These are phyloP conservation scores for Tolypocladium ophioglossoides DNA, from an alignment of 2,329 filamentous ascomycete genomes.

Conservation along the genomic window DNA sequence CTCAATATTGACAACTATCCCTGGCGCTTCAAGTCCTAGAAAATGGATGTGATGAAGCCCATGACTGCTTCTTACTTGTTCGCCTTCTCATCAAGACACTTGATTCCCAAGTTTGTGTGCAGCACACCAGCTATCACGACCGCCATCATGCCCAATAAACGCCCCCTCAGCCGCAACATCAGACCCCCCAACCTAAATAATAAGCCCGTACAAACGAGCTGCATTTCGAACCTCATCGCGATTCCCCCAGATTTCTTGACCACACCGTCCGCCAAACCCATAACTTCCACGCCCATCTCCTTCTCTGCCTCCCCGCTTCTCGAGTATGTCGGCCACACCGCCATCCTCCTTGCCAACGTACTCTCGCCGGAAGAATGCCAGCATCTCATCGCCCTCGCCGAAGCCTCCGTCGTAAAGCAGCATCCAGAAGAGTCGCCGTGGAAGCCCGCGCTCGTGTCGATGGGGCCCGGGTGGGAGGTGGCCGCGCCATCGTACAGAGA, in stretches of 20 bases:
- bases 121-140: neutral
- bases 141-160: neutral
- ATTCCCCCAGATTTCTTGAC: neutral
- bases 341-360: constrained; percentile 50
- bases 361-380: constrained; percentile 47
- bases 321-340: constrained; percentile 41
- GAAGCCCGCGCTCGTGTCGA: constrained; percentile 59
- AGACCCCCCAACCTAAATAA: neutral
- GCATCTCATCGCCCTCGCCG: constrained; percentile 38
- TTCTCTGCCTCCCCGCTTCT: constrained; percentile 38
- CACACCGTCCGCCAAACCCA: neutral
- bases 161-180: neutral
- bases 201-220: neutral
- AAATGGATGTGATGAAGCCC: too few relatives aligned
- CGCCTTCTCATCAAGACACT: too few relatives aligned
- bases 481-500: constrained; percentile 47
- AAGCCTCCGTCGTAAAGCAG: constrained; percentile 33
- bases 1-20: too few relatives aligned
- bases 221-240: constrained; percentile 3
- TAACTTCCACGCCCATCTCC: constrained; percentile 34
- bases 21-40: too few relatives aligned
- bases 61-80: too few relatives aligned
- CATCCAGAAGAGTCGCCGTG: constrained; percentile 30
- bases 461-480: constrained; percentile 50
- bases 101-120: too few relatives aligned